Percentiles rank a stretch among this genome's conserved stretches.
Conservation (phyloP, 83 land plant species). For the Thuja plicata region DNA sequence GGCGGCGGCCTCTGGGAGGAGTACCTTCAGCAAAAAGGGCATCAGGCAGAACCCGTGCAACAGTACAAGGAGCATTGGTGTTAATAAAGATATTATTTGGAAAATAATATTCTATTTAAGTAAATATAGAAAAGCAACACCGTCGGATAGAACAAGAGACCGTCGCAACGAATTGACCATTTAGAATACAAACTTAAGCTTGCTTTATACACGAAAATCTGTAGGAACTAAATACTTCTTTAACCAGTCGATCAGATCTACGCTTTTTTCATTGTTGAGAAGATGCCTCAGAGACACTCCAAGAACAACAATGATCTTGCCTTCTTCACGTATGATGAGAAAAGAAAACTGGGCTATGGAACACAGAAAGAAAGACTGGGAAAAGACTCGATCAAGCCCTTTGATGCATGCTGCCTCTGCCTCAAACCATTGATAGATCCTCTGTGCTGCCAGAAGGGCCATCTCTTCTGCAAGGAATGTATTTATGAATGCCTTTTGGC, state of each 20-base stretch:
- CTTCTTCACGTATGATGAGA: constrained; percentile 99
- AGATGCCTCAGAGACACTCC: constrained; percentile 98
- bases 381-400: constrained; percentile 96
- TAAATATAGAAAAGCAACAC: no score
- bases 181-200: no score
- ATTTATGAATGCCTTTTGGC: constrained; percentile 88
- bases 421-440: constrained; percentile 91
- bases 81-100: no score
- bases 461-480: constrained; percentile 93
- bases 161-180: neutral
- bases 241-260: neutral
- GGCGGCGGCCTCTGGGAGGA: no score
- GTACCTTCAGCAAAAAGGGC: no score
- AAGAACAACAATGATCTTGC: constrained; percentile 99
- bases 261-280: neutral
- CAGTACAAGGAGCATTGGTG: no score
- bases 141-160: no score
- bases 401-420: constrained; percentile 92
- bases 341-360: constrained; percentile 95
- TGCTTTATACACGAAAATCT: neutral
- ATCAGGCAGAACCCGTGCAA: no score
- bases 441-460: constrained; percentile 91
- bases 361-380: constrained; percentile 97
- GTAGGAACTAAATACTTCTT: neutral
- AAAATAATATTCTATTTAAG: no score